Conservation (phyloP, 2,329 filamentous ascomycete genomes). For the Cladosporium sp. region DNA sequence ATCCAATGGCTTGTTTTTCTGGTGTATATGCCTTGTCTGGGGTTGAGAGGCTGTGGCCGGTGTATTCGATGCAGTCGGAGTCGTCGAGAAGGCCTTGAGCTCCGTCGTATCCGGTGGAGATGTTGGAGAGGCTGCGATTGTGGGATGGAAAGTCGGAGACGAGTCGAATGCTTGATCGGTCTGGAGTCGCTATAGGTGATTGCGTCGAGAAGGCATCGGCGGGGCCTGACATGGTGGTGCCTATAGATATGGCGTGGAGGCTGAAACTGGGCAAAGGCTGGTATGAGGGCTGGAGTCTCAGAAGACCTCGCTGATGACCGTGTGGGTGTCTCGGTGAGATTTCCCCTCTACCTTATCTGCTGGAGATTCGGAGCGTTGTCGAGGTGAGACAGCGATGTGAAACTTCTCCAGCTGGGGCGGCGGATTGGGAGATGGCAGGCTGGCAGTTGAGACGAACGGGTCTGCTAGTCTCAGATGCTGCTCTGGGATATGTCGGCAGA, state of each 20-base stretch:
- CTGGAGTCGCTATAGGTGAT: constrained; percentile 7
- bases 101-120: constrained; percentile 22
- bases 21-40: constrained; percentile 15
- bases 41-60: constrained; percentile 16
- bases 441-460: not conserved
- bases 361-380: constrained; percentile 7
- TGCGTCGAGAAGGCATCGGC: constrained; percentile 8
- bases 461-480: not conserved
- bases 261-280: constrained; percentile 11
- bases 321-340: constrained; percentile 6
- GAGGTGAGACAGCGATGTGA: constrained; percentile 2
- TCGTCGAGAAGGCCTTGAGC: constrained; percentile 20
- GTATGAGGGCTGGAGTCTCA: constrained; percentile 12
- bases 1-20: constrained; percentile 22
- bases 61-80: constrained; percentile 13
- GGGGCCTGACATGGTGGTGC: constrained; percentile 5
- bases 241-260: constrained; percentile 8
- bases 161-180: constrained; percentile 11
- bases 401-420: not conserved
- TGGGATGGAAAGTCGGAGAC: constrained; percentile 7
- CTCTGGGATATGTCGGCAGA: not conserved
- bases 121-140: constrained; percentile 6
- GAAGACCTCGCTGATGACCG: constrained; percentile 11
- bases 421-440: constrained; percentile 2
- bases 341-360: not conserved